Evolutionary conservation across 1,284 basidiomycete species (phyloP).

Genomic region (Phlebopus sp.): DNA sequence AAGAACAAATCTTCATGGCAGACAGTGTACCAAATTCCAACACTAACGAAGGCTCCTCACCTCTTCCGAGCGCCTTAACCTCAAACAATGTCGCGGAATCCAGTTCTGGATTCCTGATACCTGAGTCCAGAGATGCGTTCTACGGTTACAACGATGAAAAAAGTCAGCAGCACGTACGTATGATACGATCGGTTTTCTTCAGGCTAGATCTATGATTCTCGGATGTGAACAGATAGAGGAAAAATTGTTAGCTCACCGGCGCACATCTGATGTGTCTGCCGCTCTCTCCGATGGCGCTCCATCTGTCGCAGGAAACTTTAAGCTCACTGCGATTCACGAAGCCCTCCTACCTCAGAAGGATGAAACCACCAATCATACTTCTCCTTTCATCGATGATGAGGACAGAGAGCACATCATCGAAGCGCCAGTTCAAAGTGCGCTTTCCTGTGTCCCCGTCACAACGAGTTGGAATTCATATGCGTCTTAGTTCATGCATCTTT

Average conservation of each 20-base stretch:
- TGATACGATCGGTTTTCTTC: not conserved
- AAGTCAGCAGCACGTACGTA: conserved; percentile 63
- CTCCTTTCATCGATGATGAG: conserved; percentile 40
- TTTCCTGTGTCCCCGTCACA: not conserved
- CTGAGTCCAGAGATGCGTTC: conserved; percentile 64
- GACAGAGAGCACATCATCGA: conserved; percentile 30
- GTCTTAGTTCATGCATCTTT: conserved; percentile 38
- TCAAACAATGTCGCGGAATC: conserved; percentile 17
- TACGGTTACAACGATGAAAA: conserved; percentile 78
- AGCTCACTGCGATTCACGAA: conserved; percentile 39
- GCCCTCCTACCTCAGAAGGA: conserved; percentile 25
- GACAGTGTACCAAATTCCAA: conserved; percentile 3
- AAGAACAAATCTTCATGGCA: conserved; percentile 18
- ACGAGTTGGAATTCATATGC: conserved; percentile 12
- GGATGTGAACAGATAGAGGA: conserved; percentile 60
- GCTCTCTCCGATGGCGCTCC: conserved; percentile 40
- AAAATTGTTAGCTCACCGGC: conserved; percentile 62
- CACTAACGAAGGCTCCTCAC: conserved; percentile 2
- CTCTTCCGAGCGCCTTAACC: not conserved
- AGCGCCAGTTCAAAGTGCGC: conserved; percentile 28
- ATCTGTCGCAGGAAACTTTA: conserved; percentile 42
- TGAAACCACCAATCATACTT: conserved; percentile 19
- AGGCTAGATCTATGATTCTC: conserved; percentile 2
- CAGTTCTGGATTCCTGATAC: conserved; percentile 42
- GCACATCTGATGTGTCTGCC: conserved; percentile 38